Percentiles rank a stretch among this genome's conserved stretches.
Conservation (phyloP, 176 grass and related monocot genomes). For the Aegilops speltoides region DNA sequence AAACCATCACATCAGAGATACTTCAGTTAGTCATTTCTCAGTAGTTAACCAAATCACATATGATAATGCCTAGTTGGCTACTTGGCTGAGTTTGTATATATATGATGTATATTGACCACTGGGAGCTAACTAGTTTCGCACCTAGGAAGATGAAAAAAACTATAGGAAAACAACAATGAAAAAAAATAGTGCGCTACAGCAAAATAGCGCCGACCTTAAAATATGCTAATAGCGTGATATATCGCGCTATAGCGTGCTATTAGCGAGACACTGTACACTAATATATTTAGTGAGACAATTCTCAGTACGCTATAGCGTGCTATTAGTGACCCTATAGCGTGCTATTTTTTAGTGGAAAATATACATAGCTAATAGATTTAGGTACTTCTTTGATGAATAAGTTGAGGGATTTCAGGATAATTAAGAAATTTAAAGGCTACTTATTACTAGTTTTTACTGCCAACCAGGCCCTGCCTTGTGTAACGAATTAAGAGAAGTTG, state of each 20-base stretch:
- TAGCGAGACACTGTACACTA: no score
- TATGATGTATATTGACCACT: background rate
- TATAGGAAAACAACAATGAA: no score
- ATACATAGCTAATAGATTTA: background rate
- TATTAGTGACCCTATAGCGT: no score
- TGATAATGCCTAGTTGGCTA: conserved; percentile 30
- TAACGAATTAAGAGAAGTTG: background rate
- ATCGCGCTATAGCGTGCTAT: no score
- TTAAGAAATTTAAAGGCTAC: background rate
- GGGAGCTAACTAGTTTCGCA: background rate
- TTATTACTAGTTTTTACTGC: background rate
- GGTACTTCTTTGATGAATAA: background rate
- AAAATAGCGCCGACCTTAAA: no score
- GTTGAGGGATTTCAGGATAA: background rate
- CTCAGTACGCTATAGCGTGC: no score
- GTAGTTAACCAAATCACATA: conserved; percentile 31
- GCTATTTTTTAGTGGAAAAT: background rate
- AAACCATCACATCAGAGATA: background rate
- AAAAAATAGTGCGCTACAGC: no score
- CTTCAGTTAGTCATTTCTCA: background rate
- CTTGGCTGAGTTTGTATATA: background rate
- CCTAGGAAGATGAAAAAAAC: no score
- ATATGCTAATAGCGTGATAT: no score
- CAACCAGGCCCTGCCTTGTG: background rate
- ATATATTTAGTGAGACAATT: no score